These are phyloP conservation scores for Cystobasidiopsis lactophilus DNA, from an alignment of 768 basidiomycete species.

Conservation along the genomic window DNA sequence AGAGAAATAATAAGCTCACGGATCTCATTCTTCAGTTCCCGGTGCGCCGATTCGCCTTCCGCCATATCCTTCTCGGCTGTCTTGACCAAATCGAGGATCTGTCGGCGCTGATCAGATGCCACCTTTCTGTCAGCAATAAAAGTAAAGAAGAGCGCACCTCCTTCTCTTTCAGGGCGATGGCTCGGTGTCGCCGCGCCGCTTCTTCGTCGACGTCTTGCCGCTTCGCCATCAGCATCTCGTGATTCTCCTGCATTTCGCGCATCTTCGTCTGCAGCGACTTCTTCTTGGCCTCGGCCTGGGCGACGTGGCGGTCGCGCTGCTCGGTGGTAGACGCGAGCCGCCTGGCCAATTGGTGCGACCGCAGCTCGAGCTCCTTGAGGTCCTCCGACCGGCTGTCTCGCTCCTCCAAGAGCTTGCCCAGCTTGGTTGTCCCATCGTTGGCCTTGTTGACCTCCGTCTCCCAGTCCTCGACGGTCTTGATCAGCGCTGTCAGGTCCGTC, in stretches of 20 bases:
- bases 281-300: conserved; percentile 4
- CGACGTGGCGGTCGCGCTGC: conserved; percentile 2
- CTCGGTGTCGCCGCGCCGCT: neutral
- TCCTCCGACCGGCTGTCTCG: conserved; percentile 2
- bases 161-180: conserved; percentile 3
- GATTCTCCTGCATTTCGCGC: conserved; percentile 5
- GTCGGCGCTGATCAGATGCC: neutral
- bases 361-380: conserved; percentile 5
- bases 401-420: conserved; percentile 4
- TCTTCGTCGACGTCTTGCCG: conserved; percentile 5
- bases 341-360: conserved; percentile 4
- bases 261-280: conserved; percentile 1
- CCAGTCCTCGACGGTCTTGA: conserved; percentile 11
- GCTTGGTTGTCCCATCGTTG: neutral
- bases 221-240: conserved; percentile 6
- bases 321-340: conserved; percentile 2
- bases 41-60: conserved; percentile 4
- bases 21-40: conserved; percentile 6
- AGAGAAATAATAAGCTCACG: conserved; percentile 1
- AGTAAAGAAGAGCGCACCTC: conserved; percentile 3
- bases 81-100: conserved; percentile 6
- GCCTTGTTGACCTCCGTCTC: neutral
- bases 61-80: conserved; percentile 1
- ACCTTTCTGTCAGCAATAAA: neutral
- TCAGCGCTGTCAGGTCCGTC: conserved; percentile 4